These are phyloP conservation scores for Mycena epipterygia DNA, from an alignment of 768 basidiomycete genomes.

Conservation along the genomic window DNA sequence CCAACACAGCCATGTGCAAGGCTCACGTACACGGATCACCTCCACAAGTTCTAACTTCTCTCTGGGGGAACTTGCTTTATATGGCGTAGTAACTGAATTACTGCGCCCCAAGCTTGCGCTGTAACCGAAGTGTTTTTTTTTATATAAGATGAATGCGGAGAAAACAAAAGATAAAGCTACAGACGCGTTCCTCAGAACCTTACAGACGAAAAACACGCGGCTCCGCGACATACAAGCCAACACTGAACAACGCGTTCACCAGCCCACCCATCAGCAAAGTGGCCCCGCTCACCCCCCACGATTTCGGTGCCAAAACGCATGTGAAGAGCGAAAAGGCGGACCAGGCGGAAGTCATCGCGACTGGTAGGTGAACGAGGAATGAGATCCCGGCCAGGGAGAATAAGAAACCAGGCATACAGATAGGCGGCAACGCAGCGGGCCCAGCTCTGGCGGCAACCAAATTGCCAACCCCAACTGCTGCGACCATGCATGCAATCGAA, in stretches of 20 bases:
- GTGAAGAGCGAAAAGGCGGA: conserved; percentile 44
- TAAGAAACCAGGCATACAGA: conserved; percentile 41
- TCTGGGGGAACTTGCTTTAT: too few relatives aligned
- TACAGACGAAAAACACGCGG: conserved; percentile 11
- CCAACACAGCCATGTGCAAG: too few relatives aligned
- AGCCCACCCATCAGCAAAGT: conserved; percentile 46
- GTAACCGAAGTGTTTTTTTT: too few relatives aligned
- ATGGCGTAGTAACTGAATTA: too few relatives aligned
- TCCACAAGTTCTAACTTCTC: too few relatives aligned
- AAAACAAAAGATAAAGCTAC: too few relatives aligned
- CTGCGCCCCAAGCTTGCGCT: too few relatives aligned
- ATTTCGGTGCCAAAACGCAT: conserved; percentile 38
- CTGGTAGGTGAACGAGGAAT: conserved; percentile 24
- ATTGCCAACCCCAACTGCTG: conserved; percentile 48
- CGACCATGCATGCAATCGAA: conserved; percentile 52
- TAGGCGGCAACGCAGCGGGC: conserved; percentile 38
- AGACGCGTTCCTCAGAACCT: too few relatives aligned
- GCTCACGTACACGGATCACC: too few relatives aligned
- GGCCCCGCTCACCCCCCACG: conserved; percentile 44
- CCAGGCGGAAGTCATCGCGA: conserved; percentile 48
- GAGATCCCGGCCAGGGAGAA: background rate
- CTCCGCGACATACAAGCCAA: conserved; percentile 33
- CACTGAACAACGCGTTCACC: conserved; percentile 41
- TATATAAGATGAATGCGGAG: too few relatives aligned
- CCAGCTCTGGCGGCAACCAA: conserved; percentile 45